phyloP scores from a whole-genome alignment of 2,329 filamentous ascomycete species.

The Hymenoscyphus scutula region DNA sequence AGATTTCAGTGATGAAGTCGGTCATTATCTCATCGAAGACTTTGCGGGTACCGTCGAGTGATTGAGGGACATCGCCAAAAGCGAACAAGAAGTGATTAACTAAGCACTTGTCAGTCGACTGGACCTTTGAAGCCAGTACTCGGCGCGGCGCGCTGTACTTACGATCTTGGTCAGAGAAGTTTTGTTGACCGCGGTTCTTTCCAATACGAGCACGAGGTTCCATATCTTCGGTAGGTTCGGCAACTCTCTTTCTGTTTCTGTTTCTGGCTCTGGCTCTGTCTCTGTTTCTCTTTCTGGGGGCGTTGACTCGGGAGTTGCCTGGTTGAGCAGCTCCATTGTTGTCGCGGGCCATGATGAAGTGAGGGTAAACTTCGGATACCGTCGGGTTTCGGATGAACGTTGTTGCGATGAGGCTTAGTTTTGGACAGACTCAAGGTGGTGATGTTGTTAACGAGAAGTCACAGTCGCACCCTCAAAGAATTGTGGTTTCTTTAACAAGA shows the following conservation, averaged over 20 bases:
- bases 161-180: slow-evolving; percentile 72
- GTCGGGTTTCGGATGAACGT: neutral
- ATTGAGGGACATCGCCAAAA: slow-evolving; percentile 74
- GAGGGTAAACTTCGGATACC: neutral
- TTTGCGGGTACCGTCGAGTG: slow-evolving; percentile 79
- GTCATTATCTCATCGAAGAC: slow-evolving; percentile 93
- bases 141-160: slow-evolving; percentile 36
- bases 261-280: too few species aligned
- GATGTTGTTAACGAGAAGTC: neutral
- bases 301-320: neutral
- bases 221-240: slow-evolving; percentile 43
- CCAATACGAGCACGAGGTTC: slow-evolving; percentile 75
- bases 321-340: neutral
- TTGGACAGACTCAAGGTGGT: neutral
- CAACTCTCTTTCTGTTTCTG: neutral
- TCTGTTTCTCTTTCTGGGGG: neutral
- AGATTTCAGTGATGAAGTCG: slow-evolving; percentile 93
- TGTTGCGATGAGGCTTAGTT: neutral
- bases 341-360: neutral
- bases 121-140: neutral
- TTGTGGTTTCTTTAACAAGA: slow-evolving; percentile 14
- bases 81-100: slow-evolving; percentile 74
- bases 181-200: slow-evolving; percentile 80
- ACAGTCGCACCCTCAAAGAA: neutral
- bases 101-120: slow-evolving; percentile 36